phyloP scores from a whole-genome alignment of 2,329 filamentous ascomycete genomes.

The Verticillium isaacii region DNA sequence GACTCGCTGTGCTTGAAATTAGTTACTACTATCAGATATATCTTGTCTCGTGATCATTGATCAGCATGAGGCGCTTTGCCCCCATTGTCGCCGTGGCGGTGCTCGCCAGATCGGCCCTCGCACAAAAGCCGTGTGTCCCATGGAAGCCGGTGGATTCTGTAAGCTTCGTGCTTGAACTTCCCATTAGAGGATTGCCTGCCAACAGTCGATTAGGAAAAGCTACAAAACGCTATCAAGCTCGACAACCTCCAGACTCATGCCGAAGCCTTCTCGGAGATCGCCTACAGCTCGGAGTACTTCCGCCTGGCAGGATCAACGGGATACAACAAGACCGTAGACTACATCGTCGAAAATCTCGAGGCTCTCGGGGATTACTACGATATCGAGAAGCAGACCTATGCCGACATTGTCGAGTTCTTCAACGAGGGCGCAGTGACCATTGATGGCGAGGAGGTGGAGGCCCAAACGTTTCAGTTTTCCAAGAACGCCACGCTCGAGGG shows the following conservation, averaged over 20 bases:
- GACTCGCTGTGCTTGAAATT: not conserved
- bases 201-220: constrained; percentile 13
- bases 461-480: constrained; percentile 23
- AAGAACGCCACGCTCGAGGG: constrained; percentile 30
- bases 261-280: constrained; percentile 23
- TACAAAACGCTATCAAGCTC: constrained; percentile 18
- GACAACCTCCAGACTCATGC: constrained; percentile 22
- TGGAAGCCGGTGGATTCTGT: constrained; percentile 1
- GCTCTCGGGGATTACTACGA: constrained; percentile 25
- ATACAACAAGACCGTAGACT: constrained; percentile 27
- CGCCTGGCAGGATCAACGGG: constrained; percentile 27
- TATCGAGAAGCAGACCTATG: constrained; percentile 23
- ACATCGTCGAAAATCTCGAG: constrained; percentile 26
- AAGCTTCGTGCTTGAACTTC: not conserved
- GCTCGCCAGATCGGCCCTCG: not conserved
- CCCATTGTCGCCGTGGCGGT: not conserved
- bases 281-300: constrained; percentile 22
- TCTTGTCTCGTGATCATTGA: not conserved
- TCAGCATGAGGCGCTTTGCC: not conserved
- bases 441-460: constrained; percentile 15
- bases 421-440: constrained; percentile 14
- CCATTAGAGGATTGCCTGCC: not conserved
- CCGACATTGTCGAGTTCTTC: constrained; percentile 18
- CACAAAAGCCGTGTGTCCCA: constrained; percentile 1
- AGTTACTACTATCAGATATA: not conserved